These are phyloP conservation scores for Yamadazyma trypodendri DNA, from an alignment of 1,139 yeast genomes.

Conservation along the genomic window DNA sequence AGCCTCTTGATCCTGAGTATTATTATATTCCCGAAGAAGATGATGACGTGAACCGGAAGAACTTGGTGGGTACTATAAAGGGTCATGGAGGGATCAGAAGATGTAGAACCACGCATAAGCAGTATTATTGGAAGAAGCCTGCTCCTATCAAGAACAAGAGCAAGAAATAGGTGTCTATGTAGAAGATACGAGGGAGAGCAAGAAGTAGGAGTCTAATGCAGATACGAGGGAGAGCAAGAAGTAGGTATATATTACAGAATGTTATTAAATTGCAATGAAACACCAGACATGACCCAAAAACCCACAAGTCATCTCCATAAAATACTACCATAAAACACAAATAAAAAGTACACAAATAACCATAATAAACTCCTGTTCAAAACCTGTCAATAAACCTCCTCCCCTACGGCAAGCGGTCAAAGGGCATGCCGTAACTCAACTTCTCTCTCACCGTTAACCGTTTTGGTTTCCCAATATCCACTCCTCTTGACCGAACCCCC, in stretches of 20 bases:
- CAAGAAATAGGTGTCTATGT: slow-evolving; percentile 6
- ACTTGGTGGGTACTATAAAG: slow-evolving; percentile 69
- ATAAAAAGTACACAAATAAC: not conserved
- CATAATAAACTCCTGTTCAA: too few species aligned
- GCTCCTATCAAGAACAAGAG: slow-evolving; percentile 42
- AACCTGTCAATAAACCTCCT: too few species aligned
- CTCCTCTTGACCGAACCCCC: slow-evolving; percentile 3
- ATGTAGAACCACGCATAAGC: slow-evolving; percentile 93
- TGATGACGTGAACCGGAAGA: slow-evolving; percentile 63
- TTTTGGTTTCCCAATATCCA: slow-evolving; percentile 29
- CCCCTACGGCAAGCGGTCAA: slow-evolving; percentile 14
- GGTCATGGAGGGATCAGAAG: slow-evolving; percentile 82
- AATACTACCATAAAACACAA: not conserved
- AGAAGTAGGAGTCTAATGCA: too few species aligned
- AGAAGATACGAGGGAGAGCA: too few species aligned
- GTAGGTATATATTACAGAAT: too few species aligned
- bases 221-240: too few species aligned
- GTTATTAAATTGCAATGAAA: too few species aligned
- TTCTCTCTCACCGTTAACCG: slow-evolving; percentile 29
- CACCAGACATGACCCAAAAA: too few species aligned
- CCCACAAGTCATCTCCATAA: too few species aligned
- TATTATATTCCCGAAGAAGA: slow-evolving; percentile 87
- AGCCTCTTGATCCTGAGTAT: slow-evolving; percentile 88
- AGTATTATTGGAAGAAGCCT: slow-evolving; percentile 84
- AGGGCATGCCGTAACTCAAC: slow-evolving; percentile 31